These are phyloP conservation scores for Ogataea zsoltii DNA, from an alignment of 805 yeast species.

Conservation along the genomic window DNA sequence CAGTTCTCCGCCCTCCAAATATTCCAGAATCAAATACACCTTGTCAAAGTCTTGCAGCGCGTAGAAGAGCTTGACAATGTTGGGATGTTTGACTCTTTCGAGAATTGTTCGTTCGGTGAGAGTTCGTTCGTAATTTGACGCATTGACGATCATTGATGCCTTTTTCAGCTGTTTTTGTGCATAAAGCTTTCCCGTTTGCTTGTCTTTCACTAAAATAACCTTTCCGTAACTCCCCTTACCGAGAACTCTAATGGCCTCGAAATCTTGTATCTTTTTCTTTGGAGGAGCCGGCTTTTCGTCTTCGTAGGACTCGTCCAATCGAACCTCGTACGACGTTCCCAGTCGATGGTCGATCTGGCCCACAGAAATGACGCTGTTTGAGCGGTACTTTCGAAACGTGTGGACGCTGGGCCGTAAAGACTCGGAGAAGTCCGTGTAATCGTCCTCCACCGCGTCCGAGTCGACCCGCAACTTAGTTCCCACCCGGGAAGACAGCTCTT, in stretches of 20 bases:
- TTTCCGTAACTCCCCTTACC: constrained; percentile 92
- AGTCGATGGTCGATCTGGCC: constrained; percentile 36
- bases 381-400: constrained; percentile 29
- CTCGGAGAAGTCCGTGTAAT: not conserved
- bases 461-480: constrained; percentile 6
- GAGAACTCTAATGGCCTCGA: constrained; percentile 70
- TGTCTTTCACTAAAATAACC: constrained; percentile 74
- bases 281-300: constrained; percentile 24
- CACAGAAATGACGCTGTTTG: constrained; percentile 33
- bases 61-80: constrained; percentile 77
- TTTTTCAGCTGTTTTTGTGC: constrained; percentile 87
- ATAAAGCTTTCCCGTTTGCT: constrained; percentile 58
- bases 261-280: constrained; percentile 47
- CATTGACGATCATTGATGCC: constrained; percentile 69
- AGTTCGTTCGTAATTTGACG: constrained; percentile 67
- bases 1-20: constrained; percentile 87
- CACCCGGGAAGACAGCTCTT: constrained; percentile 16
- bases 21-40: constrained; percentile 74
- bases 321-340: constrained; percentile 51
- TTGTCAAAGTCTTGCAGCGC: constrained; percentile 81
- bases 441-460: constrained; percentile 3
- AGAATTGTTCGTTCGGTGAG: constrained; percentile 77
- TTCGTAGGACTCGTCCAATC: constrained; percentile 37
- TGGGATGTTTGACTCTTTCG: constrained; percentile 71
- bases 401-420: constrained; percentile 8